Evolutionary conservation across 129 eudicot genomes (phyloP).

Genomic region (Flaveria ramosissima): DNA sequence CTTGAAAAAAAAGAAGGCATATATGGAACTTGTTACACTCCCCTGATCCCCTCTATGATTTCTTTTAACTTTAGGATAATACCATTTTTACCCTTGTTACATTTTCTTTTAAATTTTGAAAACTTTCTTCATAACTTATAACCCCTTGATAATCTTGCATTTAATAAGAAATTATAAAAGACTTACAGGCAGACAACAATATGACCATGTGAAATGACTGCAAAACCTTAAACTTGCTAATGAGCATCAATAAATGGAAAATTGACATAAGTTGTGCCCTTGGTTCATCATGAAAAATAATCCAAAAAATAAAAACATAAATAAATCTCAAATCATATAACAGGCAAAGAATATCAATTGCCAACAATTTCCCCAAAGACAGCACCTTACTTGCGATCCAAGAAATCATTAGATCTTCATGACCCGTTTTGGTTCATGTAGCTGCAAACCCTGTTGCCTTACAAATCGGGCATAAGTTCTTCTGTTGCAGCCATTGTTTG

Average conservation of each 20-base stretch:
- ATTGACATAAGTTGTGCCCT: constrained; percentile 28
- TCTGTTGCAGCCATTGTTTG: constrained; percentile 80
- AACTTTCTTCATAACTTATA: too few relatives aligned
- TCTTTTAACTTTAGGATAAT: too few relatives aligned
- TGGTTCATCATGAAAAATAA: constrained; percentile 24
- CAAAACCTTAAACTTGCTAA: constrained; percentile 11
- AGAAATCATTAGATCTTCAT: constrained; percentile 10
- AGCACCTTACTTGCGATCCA: constrained; percentile 27
- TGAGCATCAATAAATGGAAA: constrained; percentile 23
- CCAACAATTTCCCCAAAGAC: constrained; percentile 30
- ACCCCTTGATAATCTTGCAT: too few relatives aligned
- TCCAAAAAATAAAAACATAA: constrained; percentile 23
- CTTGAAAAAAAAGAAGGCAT: too few relatives aligned
- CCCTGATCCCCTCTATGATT: too few relatives aligned
- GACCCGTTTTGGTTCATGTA: constrained; percentile 12
- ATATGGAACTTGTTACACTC: too few relatives aligned
- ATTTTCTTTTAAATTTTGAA: too few relatives aligned
- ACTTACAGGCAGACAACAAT: not conserved
- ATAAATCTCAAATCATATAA: constrained; percentile 21
- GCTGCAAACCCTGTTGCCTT: constrained; percentile 61
- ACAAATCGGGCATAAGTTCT: constrained; percentile 85
- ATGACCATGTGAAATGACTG: not conserved
- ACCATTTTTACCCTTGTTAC: too few relatives aligned
- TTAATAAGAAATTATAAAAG: too few relatives aligned
- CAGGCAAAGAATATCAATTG: constrained; percentile 30